phyloP scores from a whole-genome alignment of 2,329 filamentous ascomycete genomes.

The Pseudocercospora fijiensis region DNA sequence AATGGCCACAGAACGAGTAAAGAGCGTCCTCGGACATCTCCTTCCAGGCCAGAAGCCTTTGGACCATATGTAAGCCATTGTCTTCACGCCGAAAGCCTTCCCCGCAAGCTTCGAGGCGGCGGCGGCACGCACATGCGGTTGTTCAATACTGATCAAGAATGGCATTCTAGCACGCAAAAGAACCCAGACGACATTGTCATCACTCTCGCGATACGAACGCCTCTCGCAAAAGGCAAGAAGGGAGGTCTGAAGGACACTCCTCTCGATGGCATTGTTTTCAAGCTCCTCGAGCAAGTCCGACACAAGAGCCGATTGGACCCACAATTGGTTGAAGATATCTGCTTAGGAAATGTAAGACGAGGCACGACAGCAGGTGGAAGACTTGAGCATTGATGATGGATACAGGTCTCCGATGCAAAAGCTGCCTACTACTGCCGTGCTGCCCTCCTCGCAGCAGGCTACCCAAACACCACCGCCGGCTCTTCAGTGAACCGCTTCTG shows the following conservation, averaged over 20 bases:
- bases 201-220: conserved; percentile 86
- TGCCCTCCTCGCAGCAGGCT: conserved; percentile 84
- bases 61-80: conserved; percentile 67
- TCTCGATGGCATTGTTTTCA: conserved; percentile 82
- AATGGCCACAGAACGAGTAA: conserved; percentile 84
- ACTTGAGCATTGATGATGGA: neutral
- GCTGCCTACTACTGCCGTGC: conserved; percentile 89
- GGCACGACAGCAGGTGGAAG: too few species aligned
- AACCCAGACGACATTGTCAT: conserved; percentile 97
- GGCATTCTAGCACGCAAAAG: conserved; percentile 45
- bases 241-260: conserved; percentile 93
- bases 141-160: conserved; percentile 12
- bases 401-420: conserved; percentile 75
- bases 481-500: conserved; percentile 93
- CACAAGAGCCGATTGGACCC: conserved; percentile 39
- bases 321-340: conserved; percentile 65
- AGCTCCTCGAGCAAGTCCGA: conserved; percentile 67
- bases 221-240: conserved; percentile 84
- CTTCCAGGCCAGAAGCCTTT: conserved; percentile 67
- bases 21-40: conserved; percentile 83
- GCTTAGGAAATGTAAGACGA: conserved; percentile 74
- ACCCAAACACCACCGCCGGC: conserved; percentile 82
- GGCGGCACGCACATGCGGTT: too few species aligned
- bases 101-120: conserved; percentile 57
- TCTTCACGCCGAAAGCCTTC: conserved; percentile 14